Evolutionary conservation across 2,329 filamentous ascomycete genomes (phyloP).

Genomic region (Aspergillus niger): DNA sequence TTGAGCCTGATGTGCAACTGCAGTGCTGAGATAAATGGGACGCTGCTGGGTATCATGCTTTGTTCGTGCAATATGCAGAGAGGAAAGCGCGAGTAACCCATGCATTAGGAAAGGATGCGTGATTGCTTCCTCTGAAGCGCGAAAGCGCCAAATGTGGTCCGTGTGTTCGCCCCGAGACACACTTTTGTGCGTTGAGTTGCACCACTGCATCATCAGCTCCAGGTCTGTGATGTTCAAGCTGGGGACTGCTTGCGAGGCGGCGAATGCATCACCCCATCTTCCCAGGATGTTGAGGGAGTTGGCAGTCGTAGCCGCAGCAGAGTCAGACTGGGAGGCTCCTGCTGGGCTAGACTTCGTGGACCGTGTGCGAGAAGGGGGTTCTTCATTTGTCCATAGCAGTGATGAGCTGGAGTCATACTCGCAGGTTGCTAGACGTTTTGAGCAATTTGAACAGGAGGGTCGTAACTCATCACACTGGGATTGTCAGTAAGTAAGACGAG

Average conservation of each 20-base stretch:
- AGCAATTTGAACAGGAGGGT: slow-evolving; percentile 36
- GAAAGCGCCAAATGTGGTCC: slow-evolving; percentile 36
- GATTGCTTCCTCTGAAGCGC: slow-evolving; percentile 37
- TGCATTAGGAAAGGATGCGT: slow-evolving; percentile 41
- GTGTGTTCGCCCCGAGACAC: slow-evolving; percentile 33
- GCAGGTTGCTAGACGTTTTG: slow-evolving; percentile 34
- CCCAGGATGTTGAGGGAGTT: slow-evolving; percentile 30
- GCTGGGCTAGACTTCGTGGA: slow-evolving; percentile 26
- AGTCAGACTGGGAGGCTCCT: slow-evolving; percentile 19
- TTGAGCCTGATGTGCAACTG: slow-evolving; percentile 39
- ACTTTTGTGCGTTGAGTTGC: slow-evolving; percentile 36
- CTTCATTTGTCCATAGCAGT: slow-evolving; percentile 36
- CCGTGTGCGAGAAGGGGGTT: slow-evolving; percentile 15
- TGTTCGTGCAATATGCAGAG: slow-evolving; percentile 38
- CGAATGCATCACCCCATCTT: slow-evolving; percentile 20
- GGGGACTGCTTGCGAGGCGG: slow-evolving; percentile 13
- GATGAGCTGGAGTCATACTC: slow-evolving; percentile 36
- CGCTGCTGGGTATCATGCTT: slow-evolving; percentile 26
- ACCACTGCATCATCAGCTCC: slow-evolving; percentile 47
- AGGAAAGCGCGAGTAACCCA: slow-evolving; percentile 38
- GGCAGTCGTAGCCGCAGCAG: slow-evolving; percentile 11
- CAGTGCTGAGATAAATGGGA: slow-evolving; percentile 36
- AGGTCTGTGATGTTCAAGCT: slow-evolving; percentile 48
- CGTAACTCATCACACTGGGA: slow-evolving; percentile 36
- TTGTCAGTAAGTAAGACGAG: neutral